phyloP scores from a whole-genome alignment of 2,329 filamentous ascomycete species.

The Trichoderma polysporum region DNA sequence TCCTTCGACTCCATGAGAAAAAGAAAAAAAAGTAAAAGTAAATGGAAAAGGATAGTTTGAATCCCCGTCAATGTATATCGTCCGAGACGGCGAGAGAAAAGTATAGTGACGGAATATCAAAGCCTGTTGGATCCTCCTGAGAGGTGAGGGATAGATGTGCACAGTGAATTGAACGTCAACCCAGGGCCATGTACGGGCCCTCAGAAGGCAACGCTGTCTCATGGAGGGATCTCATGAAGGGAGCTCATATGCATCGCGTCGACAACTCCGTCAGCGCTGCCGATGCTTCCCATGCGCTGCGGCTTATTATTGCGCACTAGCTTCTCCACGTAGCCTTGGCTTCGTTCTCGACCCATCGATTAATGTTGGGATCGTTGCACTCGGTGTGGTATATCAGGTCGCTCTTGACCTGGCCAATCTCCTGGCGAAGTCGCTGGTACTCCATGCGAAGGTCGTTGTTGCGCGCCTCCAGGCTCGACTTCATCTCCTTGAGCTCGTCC shows the following conservation, averaged over 20 bases:
- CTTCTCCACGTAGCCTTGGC: constrained; percentile 47
- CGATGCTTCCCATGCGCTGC: background rate
- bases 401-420: constrained; percentile 49
- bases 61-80: background rate
- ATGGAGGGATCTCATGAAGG: background rate
- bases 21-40: background rate
- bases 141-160: background rate
- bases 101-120: background rate
- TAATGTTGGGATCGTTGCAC: constrained; percentile 54
- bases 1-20: background rate
- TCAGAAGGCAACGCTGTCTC: background rate
- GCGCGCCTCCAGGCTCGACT: constrained; percentile 43
- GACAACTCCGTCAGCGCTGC: background rate
- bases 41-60: background rate
- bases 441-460: constrained; percentile 46
- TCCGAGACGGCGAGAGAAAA: background rate
- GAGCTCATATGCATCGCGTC: background rate
- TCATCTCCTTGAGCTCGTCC: constrained; percentile 47
- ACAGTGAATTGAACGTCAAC: background rate
- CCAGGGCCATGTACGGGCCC: background rate
- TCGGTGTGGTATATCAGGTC: constrained; percentile 51
- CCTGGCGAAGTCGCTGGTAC: constrained; percentile 42
- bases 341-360: constrained; percentile 54
- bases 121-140: background rate
- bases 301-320: background rate